These are phyloP conservation scores for Brassica carinata DNA, from an alignment of 345 rosid species.

Conservation along the genomic window DNA sequence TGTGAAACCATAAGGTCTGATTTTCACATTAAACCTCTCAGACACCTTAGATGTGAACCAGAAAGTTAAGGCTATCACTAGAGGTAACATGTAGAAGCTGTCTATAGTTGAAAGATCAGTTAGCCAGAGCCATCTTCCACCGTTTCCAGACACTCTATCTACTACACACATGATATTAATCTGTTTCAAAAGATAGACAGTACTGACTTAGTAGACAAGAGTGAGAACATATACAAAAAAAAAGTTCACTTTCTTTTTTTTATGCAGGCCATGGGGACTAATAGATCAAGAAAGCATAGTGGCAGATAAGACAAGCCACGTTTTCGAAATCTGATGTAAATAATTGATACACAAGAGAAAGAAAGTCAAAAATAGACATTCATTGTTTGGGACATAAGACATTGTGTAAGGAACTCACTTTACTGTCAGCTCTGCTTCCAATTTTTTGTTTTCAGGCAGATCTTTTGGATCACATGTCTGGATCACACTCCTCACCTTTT, in stretches of 20 bases:
- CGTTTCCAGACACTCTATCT: background rate
- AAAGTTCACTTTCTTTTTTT: background rate
- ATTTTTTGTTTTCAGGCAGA: background rate
- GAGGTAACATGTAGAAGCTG: constrained; percentile 48
- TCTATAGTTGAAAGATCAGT: constrained; percentile 54
- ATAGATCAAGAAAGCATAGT: constrained; percentile 46
- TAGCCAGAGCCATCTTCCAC: constrained; percentile 39
- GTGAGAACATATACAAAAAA: background rate
- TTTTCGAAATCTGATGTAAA: constrained; percentile 38
- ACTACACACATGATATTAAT: constrained; percentile 31
- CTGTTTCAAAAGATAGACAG: constrained; percentile 27
- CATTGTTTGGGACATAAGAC: background rate
- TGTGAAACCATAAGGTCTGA: background rate
- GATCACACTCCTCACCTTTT: background rate
- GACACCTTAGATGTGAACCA: constrained; percentile 30
- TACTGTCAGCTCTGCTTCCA: background rate
- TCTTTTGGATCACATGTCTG: constrained; percentile 3
- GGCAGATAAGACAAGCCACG: constrained; percentile 38
- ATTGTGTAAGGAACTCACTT: constrained; percentile 9
- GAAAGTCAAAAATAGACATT: background rate
- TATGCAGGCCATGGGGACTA: constrained; percentile 49
- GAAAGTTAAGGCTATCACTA: constrained; percentile 48
- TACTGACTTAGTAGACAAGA: background rate
- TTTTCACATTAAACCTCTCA: background rate
- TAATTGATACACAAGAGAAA: background rate